Percentiles rank a stretch among this genome's conserved stretches.
phyloP scores from a whole-genome alignment of 306 rosid genomes.

The Trifolium subterraneum region DNA sequence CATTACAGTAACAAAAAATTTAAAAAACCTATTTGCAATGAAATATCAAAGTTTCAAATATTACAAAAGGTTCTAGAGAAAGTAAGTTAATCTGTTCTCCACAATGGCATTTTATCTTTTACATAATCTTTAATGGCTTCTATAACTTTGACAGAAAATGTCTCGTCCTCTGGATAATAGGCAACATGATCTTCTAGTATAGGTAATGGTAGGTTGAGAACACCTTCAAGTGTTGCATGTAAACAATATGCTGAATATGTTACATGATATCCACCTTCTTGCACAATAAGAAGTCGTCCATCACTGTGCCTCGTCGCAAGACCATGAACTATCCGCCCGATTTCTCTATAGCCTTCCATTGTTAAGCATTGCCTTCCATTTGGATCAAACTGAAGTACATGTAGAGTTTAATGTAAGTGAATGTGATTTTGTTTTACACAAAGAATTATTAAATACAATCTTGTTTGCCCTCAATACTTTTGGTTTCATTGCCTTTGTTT shows the following conservation, averaged over 20 bases:
- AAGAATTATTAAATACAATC: background rate
- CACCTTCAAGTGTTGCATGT: conserved; percentile 90
- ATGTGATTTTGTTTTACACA: conserved; percentile 5
- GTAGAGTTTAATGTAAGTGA: conserved; percentile 16
- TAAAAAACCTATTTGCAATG: background rate
- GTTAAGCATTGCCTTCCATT: conserved; percentile 97
- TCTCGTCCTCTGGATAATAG: conserved; percentile 77
- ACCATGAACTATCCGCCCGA: conserved; percentile 52
- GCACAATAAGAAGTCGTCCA: conserved; percentile 73
- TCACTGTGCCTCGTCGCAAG: conserved; percentile 56
- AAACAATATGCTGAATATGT: conserved; percentile 93
- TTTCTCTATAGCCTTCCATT: conserved; percentile 79
- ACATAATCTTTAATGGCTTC: conserved; percentile 62
- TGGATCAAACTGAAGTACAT: conserved; percentile 77
- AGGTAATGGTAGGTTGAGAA: conserved; percentile 67
- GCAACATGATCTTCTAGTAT: conserved; percentile 69
- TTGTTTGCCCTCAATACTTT: background rate
- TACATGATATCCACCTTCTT: conserved; percentile 95
- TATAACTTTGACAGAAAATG: conserved; percentile 60
- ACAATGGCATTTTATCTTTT: conserved; percentile 53
- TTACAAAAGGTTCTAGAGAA: conserved; percentile 18
- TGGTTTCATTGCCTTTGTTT: conserved; percentile 13
- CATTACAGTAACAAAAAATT: background rate
- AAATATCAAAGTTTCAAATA: conserved; percentile 9
- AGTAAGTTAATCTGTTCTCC: conserved; percentile 44